Evolutionary conservation across 176 grass and related monocot species (phyloP).

Genomic region (Poa pratensis): DNA sequence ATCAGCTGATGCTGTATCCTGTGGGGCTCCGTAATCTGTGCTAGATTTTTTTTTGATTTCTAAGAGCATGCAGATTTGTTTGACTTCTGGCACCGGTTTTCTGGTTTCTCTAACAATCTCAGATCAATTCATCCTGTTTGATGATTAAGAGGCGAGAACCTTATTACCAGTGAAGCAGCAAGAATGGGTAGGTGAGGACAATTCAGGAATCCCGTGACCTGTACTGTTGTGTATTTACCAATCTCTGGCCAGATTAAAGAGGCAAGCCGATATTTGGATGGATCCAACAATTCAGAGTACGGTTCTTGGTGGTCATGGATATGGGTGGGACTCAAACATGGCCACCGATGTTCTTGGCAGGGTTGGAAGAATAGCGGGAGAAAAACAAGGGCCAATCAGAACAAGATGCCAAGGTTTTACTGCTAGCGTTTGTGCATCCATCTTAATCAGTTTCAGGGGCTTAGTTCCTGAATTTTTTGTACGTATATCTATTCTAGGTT

Average conservation of each 20-base stretch:
- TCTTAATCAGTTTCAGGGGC: not conserved
- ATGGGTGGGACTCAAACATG: not conserved
- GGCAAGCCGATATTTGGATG: not conserved
- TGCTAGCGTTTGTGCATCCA: not conserved
- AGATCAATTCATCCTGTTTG: not conserved
- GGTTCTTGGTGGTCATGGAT: not conserved
- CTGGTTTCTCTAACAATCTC: not conserved
- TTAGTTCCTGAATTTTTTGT: not conserved
- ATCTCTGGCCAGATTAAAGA: not conserved
- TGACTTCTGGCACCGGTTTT: not conserved
- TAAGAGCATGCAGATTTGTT: not conserved
- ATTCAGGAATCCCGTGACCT: not conserved
- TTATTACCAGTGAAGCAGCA: not conserved
- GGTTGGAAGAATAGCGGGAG: not conserved
- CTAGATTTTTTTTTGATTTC: not conserved
- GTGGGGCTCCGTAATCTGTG: not conserved
- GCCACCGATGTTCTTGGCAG: not conserved
- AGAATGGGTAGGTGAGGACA: not conserved
- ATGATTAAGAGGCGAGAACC: not conserved
- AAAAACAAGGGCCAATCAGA: not conserved
- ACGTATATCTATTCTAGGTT: not conserved
- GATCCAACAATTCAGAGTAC: not conserved
- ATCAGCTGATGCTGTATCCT: conserved; percentile 10
- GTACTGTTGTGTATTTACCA: not conserved
- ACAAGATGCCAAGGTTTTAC: no score